A percentile compares a stretch with the other conserved stretches of the same genome.
Conservation (phyloP, 768 basidiomycete species). For the Megacollybia marginata region DNA sequence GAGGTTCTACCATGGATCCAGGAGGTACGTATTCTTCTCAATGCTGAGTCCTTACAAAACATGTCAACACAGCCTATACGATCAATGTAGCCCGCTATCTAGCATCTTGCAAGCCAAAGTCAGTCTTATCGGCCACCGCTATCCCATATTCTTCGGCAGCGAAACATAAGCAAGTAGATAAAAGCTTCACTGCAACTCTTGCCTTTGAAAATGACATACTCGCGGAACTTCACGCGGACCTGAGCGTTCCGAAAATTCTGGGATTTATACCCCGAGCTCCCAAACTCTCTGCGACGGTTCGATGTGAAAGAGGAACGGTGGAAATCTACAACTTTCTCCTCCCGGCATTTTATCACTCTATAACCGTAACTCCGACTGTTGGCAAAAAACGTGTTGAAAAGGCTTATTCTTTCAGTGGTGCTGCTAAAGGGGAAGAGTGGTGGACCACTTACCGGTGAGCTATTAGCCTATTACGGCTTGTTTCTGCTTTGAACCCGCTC, state of each 20-base stretch:
- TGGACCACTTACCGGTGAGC: slow-evolving; percentile 49
- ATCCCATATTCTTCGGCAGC: slow-evolving; percentile 15
- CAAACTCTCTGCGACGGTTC: slow-evolving; percentile 24
- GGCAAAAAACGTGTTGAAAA: slow-evolving; percentile 32
- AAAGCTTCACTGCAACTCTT: slow-evolving; percentile 21
- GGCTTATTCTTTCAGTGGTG: slow-evolving; percentile 32
- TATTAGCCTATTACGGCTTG: too few relatives aligned
- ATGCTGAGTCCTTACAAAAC: background rate
- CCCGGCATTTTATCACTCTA: slow-evolving; percentile 42
- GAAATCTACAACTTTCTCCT: slow-evolving; percentile 32
- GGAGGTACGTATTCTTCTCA: slow-evolving; percentile 30
- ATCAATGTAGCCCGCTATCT: slow-evolving; percentile 42
- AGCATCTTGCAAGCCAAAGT: slow-evolving; percentile 31
- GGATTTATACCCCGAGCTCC: slow-evolving; percentile 32
- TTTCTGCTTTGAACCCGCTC: background rate
- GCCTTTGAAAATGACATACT: slow-evolving; percentile 26
- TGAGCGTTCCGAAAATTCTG: slow-evolving; percentile 18
- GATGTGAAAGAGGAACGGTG: slow-evolving; percentile 38
- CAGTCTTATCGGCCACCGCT: slow-evolving; percentile 30
- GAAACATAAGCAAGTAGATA: slow-evolving; percentile 26
- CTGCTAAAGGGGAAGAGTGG: slow-evolving; percentile 41
- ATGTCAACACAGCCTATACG: slow-evolving; percentile 33
- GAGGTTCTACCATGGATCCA: slow-evolving; percentile 60
- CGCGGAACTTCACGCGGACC: slow-evolving; percentile 27
- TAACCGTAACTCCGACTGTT: slow-evolving; percentile 30